These are phyloP conservation scores for Juglanconis oblonga DNA, from an alignment of 2,329 filamentous ascomycete genomes.

Conservation along the genomic window DNA sequence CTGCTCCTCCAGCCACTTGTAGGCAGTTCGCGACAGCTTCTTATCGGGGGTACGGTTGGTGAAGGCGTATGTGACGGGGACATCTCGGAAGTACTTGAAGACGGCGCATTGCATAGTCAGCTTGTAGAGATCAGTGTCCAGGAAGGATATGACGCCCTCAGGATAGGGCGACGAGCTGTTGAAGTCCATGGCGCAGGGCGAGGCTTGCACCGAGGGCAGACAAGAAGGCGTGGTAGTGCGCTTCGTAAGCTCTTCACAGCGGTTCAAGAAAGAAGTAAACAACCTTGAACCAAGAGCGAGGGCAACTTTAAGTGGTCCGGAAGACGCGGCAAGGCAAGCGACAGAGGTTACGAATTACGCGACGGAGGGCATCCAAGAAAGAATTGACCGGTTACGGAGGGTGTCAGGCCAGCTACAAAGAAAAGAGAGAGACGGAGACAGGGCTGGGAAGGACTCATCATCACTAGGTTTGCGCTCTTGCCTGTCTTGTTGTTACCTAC, in stretches of 20 bases:
- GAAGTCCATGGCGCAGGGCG: conserved; percentile 53
- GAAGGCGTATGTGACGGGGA: conserved; percentile 85
- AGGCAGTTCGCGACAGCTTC: conserved; percentile 80
- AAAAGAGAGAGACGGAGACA: background rate
- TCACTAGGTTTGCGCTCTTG: too few relatives aligned
- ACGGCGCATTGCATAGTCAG: conserved; percentile 98
- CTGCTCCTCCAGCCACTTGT: conserved; percentile 80
- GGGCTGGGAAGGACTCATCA: too few relatives aligned
- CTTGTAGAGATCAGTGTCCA: conserved; percentile 89
- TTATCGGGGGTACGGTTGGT: conserved; percentile 95
- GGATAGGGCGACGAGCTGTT: conserved; percentile 65
- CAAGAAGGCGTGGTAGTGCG: background rate
- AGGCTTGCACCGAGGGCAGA: background rate
- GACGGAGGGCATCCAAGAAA: background rate
- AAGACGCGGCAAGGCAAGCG: background rate
- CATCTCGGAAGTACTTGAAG: conserved; percentile 82
- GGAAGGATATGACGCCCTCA: conserved; percentile 76
- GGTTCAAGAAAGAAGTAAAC: background rate
- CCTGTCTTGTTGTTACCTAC: too few relatives aligned
- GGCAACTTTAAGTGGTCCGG: background rate
- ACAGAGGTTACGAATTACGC: background rate
- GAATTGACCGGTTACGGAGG: background rate
- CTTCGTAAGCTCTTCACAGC: background rate
- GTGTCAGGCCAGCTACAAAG: background rate
- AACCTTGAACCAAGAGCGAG: background rate